These are phyloP conservation scores for Myriosclerotinia curreyana DNA, from an alignment of 2,329 filamentous ascomycete genomes.

Conservation along the genomic window DNA sequence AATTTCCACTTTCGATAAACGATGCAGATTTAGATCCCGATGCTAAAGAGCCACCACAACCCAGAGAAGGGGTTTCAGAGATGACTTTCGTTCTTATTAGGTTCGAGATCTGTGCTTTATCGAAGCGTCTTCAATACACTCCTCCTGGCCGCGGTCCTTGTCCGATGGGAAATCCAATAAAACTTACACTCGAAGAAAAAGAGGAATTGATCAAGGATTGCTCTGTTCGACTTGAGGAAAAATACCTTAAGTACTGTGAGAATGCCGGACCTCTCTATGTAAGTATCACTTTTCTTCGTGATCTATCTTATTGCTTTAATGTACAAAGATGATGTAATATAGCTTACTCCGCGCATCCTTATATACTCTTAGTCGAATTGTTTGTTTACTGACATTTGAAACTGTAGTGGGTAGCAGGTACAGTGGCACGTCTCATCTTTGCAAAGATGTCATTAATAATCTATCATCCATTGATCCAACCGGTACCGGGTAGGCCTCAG, in stretches of 20 bases:
- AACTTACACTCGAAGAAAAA: constrained; percentile 36
- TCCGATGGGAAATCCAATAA: constrained; percentile 9
- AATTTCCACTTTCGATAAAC: constrained; percentile 49
- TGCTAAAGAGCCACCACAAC: constrained; percentile 31
- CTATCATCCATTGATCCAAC: constrained; percentile 39
- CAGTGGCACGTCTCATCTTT: constrained; percentile 42
- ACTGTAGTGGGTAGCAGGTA: constrained; percentile 47
- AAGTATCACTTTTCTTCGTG: background rate
- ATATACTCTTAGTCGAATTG: background rate
- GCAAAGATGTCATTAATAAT: constrained; percentile 43
- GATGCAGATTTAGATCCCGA: constrained; percentile 46
- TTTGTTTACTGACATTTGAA: constrained; percentile 4
- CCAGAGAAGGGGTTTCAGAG: constrained; percentile 40
- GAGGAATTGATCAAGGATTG: constrained; percentile 37
- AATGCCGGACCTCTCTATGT: constrained; percentile 45
- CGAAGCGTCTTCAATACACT: constrained; percentile 32
- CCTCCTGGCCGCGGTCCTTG: constrained; percentile 28
- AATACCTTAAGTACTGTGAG: constrained; percentile 40
- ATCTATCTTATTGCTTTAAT: background rate
- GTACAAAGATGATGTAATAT: background rate
- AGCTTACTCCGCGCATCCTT: background rate
- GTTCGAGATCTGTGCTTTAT: constrained; percentile 38
- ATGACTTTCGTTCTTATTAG: constrained; percentile 42
- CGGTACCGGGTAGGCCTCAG: constrained; percentile 35
- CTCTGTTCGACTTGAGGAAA: constrained; percentile 36